phyloP scores from a whole-genome alignment of 257 asterid genomes.

The Ilex aquifolium region DNA sequence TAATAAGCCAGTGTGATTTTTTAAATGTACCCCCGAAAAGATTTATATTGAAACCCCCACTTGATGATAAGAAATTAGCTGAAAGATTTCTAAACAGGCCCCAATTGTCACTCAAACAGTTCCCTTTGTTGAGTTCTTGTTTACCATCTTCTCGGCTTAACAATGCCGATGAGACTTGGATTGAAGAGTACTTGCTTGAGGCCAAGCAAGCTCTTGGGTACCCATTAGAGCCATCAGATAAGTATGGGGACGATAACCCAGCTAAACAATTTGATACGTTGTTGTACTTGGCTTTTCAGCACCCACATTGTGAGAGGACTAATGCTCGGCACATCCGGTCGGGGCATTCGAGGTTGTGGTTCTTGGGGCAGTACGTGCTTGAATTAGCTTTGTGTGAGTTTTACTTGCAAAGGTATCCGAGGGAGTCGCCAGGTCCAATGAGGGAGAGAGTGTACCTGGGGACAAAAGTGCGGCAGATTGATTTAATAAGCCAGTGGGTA shows the following conservation, averaged over 20 bases:
- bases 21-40: slow-evolving; percentile 49
- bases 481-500: too few species aligned
- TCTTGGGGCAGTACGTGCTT: slow-evolving; percentile 83
- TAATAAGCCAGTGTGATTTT: too few species aligned
- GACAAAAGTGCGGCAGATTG: too few species aligned
- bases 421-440: slow-evolving; percentile 98
- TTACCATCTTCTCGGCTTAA: slow-evolving; percentile 67
- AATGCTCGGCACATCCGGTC: slow-evolving; percentile 73
- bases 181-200: slow-evolving; percentile 81
- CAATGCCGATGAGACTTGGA: slow-evolving; percentile 86
- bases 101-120: slow-evolving; percentile 69
- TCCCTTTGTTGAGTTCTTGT: slow-evolving; percentile 91
- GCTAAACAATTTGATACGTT: slow-evolving; percentile 85
- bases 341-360: slow-evolving; percentile 75
- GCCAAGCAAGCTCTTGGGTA: slow-evolving; percentile 92
- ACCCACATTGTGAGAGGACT: slow-evolving; percentile 88
- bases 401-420: slow-evolving; percentile 86
- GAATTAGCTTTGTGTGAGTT: slow-evolving; percentile 88
- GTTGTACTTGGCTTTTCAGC: slow-evolving; percentile 90
- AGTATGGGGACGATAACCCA: slow-evolving; percentile 74
- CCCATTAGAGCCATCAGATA: slow-evolving; percentile 81
- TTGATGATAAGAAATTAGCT: slow-evolving; percentile 67
- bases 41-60: slow-evolving; percentile 80
- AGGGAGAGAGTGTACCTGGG: slow-evolving; percentile 96
- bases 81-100: slow-evolving; percentile 95